These are phyloP conservation scores for Mycena galopus DNA, from an alignment of 768 basidiomycete genomes.

Conservation along the genomic window DNA sequence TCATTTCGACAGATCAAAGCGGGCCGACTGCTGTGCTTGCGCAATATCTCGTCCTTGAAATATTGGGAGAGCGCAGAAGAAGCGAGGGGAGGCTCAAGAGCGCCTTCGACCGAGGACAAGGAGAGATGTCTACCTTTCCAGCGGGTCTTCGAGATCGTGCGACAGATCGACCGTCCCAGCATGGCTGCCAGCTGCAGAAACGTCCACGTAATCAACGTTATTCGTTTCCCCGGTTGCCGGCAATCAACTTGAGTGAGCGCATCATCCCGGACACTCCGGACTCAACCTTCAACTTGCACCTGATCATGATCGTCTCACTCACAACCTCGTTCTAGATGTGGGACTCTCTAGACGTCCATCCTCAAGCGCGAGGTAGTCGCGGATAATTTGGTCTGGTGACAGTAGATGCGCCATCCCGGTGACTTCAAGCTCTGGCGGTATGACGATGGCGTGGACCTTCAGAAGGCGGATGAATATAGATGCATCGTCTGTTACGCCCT, in stretches of 20 bases:
- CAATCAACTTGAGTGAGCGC: too few relatives aligned
- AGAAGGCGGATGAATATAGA: neutral
- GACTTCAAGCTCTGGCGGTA: neutral
- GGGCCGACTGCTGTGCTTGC: constrained; percentile 60
- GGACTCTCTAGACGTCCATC: too few relatives aligned
- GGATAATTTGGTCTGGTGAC: constrained; percentile 12
- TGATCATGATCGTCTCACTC: too few relatives aligned
- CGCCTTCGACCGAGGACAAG: constrained; percentile 69
- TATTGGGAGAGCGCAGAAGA: constrained; percentile 70
- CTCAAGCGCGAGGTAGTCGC: neutral
- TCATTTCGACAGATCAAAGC: constrained; percentile 79
- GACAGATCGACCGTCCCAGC: neutral
- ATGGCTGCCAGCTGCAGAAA: too few relatives aligned
- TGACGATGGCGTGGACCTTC: neutral
- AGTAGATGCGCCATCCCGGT: neutral
- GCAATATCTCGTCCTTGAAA: constrained; percentile 70
- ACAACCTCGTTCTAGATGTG: too few relatives aligned
- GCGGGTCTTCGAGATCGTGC: neutral
- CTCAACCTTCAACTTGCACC: too few relatives aligned
- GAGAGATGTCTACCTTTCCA: constrained; percentile 30
- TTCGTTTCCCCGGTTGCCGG: too few relatives aligned
- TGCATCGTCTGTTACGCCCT: neutral
- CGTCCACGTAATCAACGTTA: too few relatives aligned
- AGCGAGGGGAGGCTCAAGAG: constrained; percentile 67
- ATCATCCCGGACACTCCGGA: too few relatives aligned